Evolutionary conservation across 2,329 filamentous ascomycete species (phyloP), one percentile per base, ranked within the genome.

Genomic region (Penicillium sp.): DNA sequence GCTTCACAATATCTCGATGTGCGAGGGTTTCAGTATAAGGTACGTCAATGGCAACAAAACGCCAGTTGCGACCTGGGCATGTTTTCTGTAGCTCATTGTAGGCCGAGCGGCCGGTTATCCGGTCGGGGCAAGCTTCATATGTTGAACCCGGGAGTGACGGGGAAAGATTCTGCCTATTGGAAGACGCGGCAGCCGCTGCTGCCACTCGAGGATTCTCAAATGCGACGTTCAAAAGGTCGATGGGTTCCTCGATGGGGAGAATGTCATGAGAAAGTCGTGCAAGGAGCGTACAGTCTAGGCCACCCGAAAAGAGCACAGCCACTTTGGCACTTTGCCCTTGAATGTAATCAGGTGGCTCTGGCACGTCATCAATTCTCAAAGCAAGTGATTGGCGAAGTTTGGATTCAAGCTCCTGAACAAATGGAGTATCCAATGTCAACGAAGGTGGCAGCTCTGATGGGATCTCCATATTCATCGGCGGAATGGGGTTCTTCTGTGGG

Each of bases 201-300:
- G 82, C 87, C 62, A 88, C 85, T 31, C 90, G 84, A 0, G 93
- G 93, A 63, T 99, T 99, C 73, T 99, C 91, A 68, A 99, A 99
- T 0, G 93, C 95, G 46, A 99, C 93, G 64, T 99, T 99, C 61
- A 99, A 82, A 9, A 99, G 81, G 69, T 98, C 95, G 59, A 99
- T 87, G 1, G 83, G 79, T 67, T 96, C 87, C 4, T 81, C 75
- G 0, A 70, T 14, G 0, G 90, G 89, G 2, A 98, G 71, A 2
- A 96, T 75, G 13, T 96, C 89, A 70, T 96, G 90, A 11, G 84
- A 81, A 24, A 98, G 76, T 44, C 92, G 85, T 22, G 93, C 93
- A 49, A 99, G 80, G 0, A 97, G 81, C 0, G 93, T 93, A 71
- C 95, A 98, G 73, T 99, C 95, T 7, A 99, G 82, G 0, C 95